Evolutionary conservation across 108 stramenopile genomes (phyloP), one percentile per base, ranked within the genome.

Genomic region (Pseudonitzschia delicatissima): DNA sequence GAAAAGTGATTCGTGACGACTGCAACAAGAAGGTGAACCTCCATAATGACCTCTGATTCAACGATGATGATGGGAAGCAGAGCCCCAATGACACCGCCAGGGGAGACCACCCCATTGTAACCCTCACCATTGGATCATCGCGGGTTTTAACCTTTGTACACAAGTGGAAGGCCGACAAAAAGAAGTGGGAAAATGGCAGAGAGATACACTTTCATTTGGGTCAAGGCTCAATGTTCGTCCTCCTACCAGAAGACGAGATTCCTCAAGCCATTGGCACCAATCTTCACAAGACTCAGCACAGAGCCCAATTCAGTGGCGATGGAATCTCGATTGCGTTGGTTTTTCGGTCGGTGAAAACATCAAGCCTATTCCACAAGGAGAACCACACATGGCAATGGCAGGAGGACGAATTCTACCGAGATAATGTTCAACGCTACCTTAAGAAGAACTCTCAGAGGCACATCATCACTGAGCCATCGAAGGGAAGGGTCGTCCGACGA

Each of bases 91-190:
- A 53, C 13, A 53, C 51, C 0, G 51, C 51, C 29, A 20, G 51
- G 29, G 51, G 51, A 4, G 51, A 53, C 29, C 51, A 53, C 23
- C 51, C 51, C 25, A 27, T 53, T 23, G 51, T 15, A 15, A 53
- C 51, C 20, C 8, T 31, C 51, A 53, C 26, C 51, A 31, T 53
- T 1, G 51, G 51, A 13, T 23, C 20, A 20, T 5, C 51, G 6
- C 51, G 51, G 0, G 29, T 27, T 25, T 28, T 53, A 8, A 7
- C 7, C 6, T 53, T 53, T 31, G 51, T 31, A 9, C 28, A 27
- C 7, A 53, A 1, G 31, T 12, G 27, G 13, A 53, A 53, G 0
- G 26, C 26, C 29, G 25, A 23, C 7, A 8, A 9, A 27, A 7
- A 26, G 25, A 2, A 23, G 7, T 27, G 28, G 51, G 11, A 15